These are phyloP conservation scores for Alliaria petiolata DNA, from an alignment of 345 rosid species.

Conservation along the genomic window DNA sequence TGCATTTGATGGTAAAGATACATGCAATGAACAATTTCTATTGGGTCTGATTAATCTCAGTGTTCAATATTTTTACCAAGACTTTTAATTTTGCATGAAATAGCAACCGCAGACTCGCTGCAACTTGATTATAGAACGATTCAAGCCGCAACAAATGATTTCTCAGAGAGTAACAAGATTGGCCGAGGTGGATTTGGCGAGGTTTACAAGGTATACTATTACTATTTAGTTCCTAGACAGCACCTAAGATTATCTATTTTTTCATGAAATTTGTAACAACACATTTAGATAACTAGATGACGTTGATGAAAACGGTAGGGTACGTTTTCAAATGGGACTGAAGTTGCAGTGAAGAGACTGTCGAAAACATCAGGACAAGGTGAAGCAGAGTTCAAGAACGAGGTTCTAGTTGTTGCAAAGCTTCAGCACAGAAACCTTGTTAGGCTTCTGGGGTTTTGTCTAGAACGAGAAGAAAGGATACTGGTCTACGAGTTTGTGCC, in stretches of 20 bases:
- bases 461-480: slow-evolving; percentile 25
- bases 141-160: too few species aligned
- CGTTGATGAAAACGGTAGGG: slow-evolving; percentile 7
- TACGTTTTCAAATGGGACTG: slow-evolving; percentile 1
- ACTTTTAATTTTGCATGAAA: too few species aligned
- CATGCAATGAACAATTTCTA: not conserved
- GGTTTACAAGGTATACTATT: slow-evolving; percentile 73
- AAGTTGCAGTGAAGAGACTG: slow-evolving; percentile 26
- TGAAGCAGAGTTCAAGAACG: slow-evolving; percentile 24
- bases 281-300: not conserved
- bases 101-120: too few species aligned
- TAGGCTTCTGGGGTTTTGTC: slow-evolving; percentile 20
- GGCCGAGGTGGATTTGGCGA: slow-evolving; percentile 39
- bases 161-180: too few species aligned
- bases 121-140: too few species aligned
- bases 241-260: not conserved
- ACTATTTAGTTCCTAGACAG: not conserved
- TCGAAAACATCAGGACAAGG: slow-evolving; percentile 29
- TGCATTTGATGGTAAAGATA: slow-evolving; percentile 29
- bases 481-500: slow-evolving; percentile 27
- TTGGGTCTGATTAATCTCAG: not conserved
- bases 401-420: slow-evolving; percentile 30
- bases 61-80: too few species aligned
- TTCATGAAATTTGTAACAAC: not conserved
- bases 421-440: slow-evolving; percentile 26